Evolutionary conservation across 257 asterid species (phyloP), one percentile per base, ranked within the genome.

Genomic region (Petunia axillaris): DNA sequence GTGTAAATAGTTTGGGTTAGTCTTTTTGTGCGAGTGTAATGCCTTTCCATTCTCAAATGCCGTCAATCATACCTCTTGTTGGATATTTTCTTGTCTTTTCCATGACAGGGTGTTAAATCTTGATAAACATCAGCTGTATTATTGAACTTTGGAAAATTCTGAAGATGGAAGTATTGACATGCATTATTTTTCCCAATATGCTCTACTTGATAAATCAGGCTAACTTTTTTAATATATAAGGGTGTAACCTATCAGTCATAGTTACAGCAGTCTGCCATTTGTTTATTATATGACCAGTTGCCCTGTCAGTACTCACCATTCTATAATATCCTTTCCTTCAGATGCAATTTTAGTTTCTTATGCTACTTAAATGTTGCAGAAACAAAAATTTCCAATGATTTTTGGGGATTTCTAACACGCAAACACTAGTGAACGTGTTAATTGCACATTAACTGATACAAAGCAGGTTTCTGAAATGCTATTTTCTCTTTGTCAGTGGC

Each of bases 341-440:
- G 16, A 55, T n/a, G 66, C 40, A 25, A 1, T 4, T 54, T 46
- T 77, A 36, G 67, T 50, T 48, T 71, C 77, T 71, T 48, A 6
- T 11, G 44, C 11, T 25, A 48, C 35, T 15, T 46, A 35, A 64
- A 2, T 70, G 43, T 64, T 76, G 78, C 82, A 68, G 82, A 79
- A 62, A 44, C 84, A 80, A 76, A 80, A 54, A 57, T 76, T 82
- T 38, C 67, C 43, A 0, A 64, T 80, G 84, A 79, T 80, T 35
- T 82, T 85, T 63, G n/a, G 13, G 46, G 55, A 76, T 64, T 57
- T 52, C 82, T 25, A 55, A 82, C 25, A 41, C 81, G 50, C 60
- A 59, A 59, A 36, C 71, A 4, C 83, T 68, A 58, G 40, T 76
- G 11, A 76, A 43, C 10, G 44, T 79, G 5, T n/a, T 76, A 37